Evolutionary conservation across 805 yeast genomes (phyloP), one percentile per base, ranked within the genome.

Genomic region (Danielozyma ontarioensis): DNA sequence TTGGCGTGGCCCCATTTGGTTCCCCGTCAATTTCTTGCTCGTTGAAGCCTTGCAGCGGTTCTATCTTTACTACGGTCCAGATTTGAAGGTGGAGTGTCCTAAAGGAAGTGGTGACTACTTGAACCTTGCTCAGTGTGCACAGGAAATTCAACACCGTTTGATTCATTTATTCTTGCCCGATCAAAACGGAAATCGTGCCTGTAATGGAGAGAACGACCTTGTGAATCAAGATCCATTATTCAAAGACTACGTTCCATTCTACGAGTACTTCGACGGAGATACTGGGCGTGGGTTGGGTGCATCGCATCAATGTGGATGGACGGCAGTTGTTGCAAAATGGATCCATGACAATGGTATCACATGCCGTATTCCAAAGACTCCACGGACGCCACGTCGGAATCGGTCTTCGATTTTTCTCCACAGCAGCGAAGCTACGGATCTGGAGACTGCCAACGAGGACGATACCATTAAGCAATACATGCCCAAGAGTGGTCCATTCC

Each of bases 1-100:
- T 60, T 88, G 97, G 97, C 74, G 97, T 57, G 97, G 97, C 2
- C 96, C 97, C 12, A 87, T 88, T 46, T 88, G 97, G 97, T 87
- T 88, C 70, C 95, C 97, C 14, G 85, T 85, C 10, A 88, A 83
- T 50, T 88, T 88, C 57, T 64, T 88, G 40, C 64, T 88, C 25
- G 85, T 88, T 37, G 97, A 88, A 63, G 78, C 95, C 0, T 66
- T 88, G 46, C 93, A 88, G 59, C 71, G 96, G 48, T 86, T 86
- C 57, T 86, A 80, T 57, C 65, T 88, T 50, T 88, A 87, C 65
- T 88, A 87, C 55, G 97, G 97, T 10, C 78, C 89, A 17, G 80
- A 73, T 33, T 74, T 88, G 52, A 83, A 83, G 57, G 83, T 89
- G 32, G 93, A 86, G 59, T 85, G 89, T 57, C 96, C 96, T 14